These are phyloP conservation scores for Penicillium bialowiezense DNA, from an alignment of 495 filamentous ascomycete genomes.

Conservation along the genomic window DNA sequence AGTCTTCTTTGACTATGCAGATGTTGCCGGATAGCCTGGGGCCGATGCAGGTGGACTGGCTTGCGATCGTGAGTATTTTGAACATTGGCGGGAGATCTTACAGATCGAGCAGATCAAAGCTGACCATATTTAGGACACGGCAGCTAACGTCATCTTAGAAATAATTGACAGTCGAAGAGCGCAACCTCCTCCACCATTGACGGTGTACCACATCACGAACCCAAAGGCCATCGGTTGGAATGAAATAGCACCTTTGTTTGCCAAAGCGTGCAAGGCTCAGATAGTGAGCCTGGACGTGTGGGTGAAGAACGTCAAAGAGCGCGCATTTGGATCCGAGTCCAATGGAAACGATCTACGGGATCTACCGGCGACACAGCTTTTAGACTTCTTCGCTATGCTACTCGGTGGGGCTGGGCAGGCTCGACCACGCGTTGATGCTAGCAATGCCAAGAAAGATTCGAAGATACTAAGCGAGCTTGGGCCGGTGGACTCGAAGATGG, in stretches of 20 bases:
- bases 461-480: conserved; percentile 1
- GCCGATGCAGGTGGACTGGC: conserved; percentile 15
- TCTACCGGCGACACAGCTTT: conserved; percentile 24
- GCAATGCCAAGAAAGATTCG: neutral
- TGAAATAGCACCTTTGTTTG: conserved; percentile 8
- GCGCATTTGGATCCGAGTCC: conserved; percentile 4
- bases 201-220: conserved; percentile 27
- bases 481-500: neutral
- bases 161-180: conserved; percentile 8
- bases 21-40: conserved; percentile 12
- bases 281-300: conserved; percentile 16
- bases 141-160: conserved; percentile 14
- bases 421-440: neutral
- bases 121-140: conserved; percentile 8
- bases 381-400: conserved; percentile 20
- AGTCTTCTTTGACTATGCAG: conserved; percentile 18
- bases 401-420: conserved; percentile 1
- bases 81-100: too few relatives aligned
- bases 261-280: conserved; percentile 5
- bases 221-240: conserved; percentile 17
- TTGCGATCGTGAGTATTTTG: conserved; percentile 20
- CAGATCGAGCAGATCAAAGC: too few relatives aligned
- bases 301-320: conserved; percentile 12
- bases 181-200: conserved; percentile 2
- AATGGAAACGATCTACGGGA: conserved; percentile 12